Base-by-base conservation (phyloP, 768 basidiomycete genomes). In the Boletellus emodensis region DNA sequence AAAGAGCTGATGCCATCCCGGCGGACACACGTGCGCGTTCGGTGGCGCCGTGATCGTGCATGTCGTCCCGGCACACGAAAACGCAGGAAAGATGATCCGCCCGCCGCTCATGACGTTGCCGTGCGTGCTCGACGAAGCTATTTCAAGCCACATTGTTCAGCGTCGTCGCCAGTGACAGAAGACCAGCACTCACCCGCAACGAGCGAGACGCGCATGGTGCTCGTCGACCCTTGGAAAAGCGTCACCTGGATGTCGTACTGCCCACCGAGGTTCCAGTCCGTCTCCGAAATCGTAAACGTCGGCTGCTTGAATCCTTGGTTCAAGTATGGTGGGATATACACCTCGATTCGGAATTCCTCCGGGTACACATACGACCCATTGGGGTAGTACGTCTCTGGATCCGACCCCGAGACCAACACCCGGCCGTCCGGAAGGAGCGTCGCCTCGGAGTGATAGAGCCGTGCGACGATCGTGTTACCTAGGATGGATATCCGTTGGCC, bases 251-350 rank as follows among this genome's bases (percentile, higher is more conserved):
- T 84, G 2, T 66, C 62, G 57, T 82, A 81, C n/a, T 64, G 63
- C 11, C 75, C 74, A 0, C 79, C 75, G 26, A 84, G 81, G 0
- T 58, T 65, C 86, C 87, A 90, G 60, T 91, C 87, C 11, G 74
- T 79, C 49, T 72, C 63, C 0, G 74, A 56, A 39, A 87, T 73
- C 18, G 74, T 81, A 63, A 82, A 86, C 38, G 67, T 71, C 0
- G 87, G 93, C 50, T 85, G 86, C 5, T 55, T 64, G 53, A 75
- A 69, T 10, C 86, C 86, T 54, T 78, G 68, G 54, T 70, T 82
- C 52, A 91, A 77, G 67, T 95, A 97, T 14, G 88, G 90, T 6
- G 95, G 95, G 59, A 88, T 79, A 71, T 95, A 96, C 24, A 85
- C 83, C 64, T 87, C 77, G 55, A 78, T 78, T 12, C 91, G 79